phyloP scores from a whole-genome alignment of 306 rosid genomes.

The Ammopiptanthus mongolicus region DNA sequence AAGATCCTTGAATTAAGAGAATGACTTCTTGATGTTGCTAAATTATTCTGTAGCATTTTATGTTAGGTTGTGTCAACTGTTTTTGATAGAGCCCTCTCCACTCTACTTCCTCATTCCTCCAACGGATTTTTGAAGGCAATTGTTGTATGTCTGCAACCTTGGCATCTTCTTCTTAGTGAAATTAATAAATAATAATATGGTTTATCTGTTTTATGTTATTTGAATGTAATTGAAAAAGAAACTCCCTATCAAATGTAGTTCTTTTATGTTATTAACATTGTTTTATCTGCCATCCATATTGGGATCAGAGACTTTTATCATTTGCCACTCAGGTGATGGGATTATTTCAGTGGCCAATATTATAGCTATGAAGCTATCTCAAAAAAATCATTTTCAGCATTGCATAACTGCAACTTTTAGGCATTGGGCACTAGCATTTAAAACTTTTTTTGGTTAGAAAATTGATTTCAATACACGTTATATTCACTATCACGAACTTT shows the following conservation, averaged over 20 bases:
- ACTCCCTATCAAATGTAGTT: background rate
- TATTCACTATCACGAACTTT: background rate
- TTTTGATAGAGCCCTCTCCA: background rate
- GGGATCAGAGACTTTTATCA: background rate
- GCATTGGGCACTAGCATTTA: background rate
- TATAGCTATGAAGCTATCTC: background rate
- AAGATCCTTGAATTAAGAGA: background rate
- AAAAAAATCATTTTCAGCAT: background rate
- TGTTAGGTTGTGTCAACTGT: background rate
- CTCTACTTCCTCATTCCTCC: background rate
- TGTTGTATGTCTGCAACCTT: background rate
- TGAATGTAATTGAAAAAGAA: background rate
- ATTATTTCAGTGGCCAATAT: background rate
- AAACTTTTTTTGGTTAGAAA: background rate
- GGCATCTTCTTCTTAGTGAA: background rate
- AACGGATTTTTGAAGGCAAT: background rate
- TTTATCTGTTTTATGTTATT: background rate
- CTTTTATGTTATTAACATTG: background rate
- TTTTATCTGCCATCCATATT: background rate
- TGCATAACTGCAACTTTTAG: constrained; percentile 3
- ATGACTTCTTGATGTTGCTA: background rate
- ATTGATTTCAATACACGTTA: background rate
- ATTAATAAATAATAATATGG: background rate
- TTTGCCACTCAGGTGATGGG: background rate
- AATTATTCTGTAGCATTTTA: background rate